A percentile compares a stretch with the other conserved stretches of the same genome.
These are phyloP conservation scores for Entomophthora muscae DNA, from an alignment of 371 early-diverging fungal genomes.

Conservation along the genomic window DNA sequence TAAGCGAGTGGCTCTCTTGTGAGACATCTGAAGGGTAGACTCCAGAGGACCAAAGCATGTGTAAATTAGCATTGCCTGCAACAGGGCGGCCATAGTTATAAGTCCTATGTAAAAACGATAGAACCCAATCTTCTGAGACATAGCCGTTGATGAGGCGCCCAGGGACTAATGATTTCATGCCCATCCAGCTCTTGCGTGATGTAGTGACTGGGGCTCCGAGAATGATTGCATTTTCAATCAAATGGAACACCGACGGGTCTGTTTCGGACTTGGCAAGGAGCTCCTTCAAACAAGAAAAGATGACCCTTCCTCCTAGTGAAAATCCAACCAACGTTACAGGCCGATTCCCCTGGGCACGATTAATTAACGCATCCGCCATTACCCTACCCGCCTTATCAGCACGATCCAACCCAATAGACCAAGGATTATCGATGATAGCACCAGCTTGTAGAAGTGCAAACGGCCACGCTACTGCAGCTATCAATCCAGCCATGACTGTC, in stretches of 20 bases:
- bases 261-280: neutral
- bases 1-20: neutral
- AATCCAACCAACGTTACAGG: conserved; percentile 86
- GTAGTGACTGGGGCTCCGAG: conserved; percentile 42
- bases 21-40: neutral
- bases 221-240: conserved; percentile 21
- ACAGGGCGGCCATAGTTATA: neutral
- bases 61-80: conserved; percentile 2
- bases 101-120: conserved; percentile 29
- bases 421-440: conserved; percentile 83
- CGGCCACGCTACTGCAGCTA: conserved; percentile 73
- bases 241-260: neutral
- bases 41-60: neutral
- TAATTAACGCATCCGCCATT: conserved; percentile 55
- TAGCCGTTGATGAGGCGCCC: conserved; percentile 83
- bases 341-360: conserved; percentile 74
- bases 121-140: conserved; percentile 70
- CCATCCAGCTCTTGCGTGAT: conserved; percentile 24
- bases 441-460: conserved; percentile 59
- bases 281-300: conserved; percentile 24
- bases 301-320: conserved; percentile 81
- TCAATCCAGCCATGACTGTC: conserved; percentile 64
- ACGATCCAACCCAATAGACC: conserved; percentile 70
- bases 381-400: conserved; percentile 81
- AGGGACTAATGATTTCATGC: conserved; percentile 41